Evolutionary conservation across 352 stramenopile species (phyloP), one percentile per base, ranked within the genome.

Genomic region (Globisporangium paddicum): DNA sequence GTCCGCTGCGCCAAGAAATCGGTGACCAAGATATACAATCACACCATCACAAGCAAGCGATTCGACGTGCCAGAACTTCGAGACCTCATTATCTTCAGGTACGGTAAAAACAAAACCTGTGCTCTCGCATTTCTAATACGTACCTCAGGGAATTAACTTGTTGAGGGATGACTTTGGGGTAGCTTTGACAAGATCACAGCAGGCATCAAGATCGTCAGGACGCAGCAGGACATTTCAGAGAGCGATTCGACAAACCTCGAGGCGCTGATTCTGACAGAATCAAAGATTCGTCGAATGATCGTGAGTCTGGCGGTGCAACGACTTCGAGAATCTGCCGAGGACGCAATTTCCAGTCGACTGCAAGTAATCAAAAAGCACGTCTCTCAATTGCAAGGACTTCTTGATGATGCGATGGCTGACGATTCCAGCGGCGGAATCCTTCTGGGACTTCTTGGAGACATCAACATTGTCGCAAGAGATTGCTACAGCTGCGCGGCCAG

Each of bases 401-500:
- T 87, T 14, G 71, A 84, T 35, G 62, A 79, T 23, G 52, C 66
- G n/a, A 81, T 64, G 53, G 49, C 68, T 35, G 53, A 48, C 18
- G 68, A 73, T 21, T 50, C 55, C 0, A 66, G 48, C 47, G 49
- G 61, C 44, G 45, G 45, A 16, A 67, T 81, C 46, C 45, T 85
- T 19, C 58, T 71, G 25, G 63, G 62, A 11, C 49, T 90, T 21
- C 55, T 89, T 38, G 60, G 50, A 3, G 81, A 91, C 48, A 48
- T 91, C n/a, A 83, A 86, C 25, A 64, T 57, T 14, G 74, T 91
- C 60, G 75, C 75, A 48, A 68, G 79, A 44, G 81, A 91, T 52
- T 75, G 77, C 59, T 91, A 89, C 54, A 68, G 50, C 19, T 87
- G 72, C 52, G 79, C 75, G 0, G 69, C 63, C 28, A 55, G 52